Conservation (phyloP, 345 rosid species). For the Acer campestre region DNA sequence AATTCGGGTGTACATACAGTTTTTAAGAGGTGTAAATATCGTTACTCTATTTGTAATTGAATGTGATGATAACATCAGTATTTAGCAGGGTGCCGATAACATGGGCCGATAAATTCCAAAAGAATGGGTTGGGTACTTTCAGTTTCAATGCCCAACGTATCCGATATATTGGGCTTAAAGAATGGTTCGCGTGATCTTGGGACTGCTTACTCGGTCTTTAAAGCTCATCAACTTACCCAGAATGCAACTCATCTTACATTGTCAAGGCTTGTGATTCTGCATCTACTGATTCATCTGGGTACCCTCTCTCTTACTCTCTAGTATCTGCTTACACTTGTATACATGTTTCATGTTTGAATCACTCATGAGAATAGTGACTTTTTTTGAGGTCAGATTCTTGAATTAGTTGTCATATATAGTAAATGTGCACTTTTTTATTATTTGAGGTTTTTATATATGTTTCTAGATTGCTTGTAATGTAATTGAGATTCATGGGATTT, state of each 20-base stretch:
- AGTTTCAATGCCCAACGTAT: too few relatives aligned
- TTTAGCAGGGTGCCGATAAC: too few relatives aligned
- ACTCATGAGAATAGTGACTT: not conserved
- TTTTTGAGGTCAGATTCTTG: not conserved
- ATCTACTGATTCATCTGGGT: constrained; percentile 49
- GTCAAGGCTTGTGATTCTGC: constrained; percentile 68
- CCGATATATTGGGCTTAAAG: too few relatives aligned
- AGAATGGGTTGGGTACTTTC: too few relatives aligned
- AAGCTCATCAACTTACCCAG: constrained; percentile 51
- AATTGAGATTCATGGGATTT: too few relatives aligned
- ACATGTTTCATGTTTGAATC: not conserved
- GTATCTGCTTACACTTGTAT: not conserved
- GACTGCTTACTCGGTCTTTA: constrained; percentile 60
- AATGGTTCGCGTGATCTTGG: constrained; percentile 46
- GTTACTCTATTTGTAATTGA: too few relatives aligned
- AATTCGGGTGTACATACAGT: too few relatives aligned
- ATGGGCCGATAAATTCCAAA: too few relatives aligned
- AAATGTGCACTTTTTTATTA: not conserved
- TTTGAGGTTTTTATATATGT: not conserved
- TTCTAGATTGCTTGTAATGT: not conserved
- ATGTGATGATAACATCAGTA: too few relatives aligned
- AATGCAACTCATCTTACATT: constrained; percentile 54
- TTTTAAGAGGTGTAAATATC: too few relatives aligned
- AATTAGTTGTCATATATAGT: not conserved
- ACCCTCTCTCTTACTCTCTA: constrained; percentile 6